phyloP scores from a whole-genome alignment of 441 rosid genomes.

The Corymbia calophylla region DNA sequence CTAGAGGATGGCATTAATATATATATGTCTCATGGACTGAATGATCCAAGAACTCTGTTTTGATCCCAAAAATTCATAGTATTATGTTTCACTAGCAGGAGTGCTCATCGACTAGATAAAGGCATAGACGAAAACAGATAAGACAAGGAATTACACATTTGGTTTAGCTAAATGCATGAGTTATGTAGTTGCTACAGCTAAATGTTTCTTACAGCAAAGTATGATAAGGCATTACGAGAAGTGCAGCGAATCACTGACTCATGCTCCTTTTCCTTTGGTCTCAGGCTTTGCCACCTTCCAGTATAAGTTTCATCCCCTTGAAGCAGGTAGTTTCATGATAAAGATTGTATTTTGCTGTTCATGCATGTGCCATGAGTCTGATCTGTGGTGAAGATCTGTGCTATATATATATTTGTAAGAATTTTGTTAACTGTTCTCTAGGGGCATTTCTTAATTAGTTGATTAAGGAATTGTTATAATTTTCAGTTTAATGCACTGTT shows the following conservation, averaged over 20 bases:
- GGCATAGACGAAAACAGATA: background rate
- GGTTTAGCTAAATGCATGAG: background rate
- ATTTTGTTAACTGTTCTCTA: background rate
- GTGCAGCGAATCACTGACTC: background rate
- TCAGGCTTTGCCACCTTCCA: slow-evolving; percentile 82
- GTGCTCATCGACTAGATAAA: background rate
- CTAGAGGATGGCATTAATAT: background rate
- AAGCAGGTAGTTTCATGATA: slow-evolving; percentile 53
- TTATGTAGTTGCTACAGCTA: background rate
- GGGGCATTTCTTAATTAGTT: background rate
- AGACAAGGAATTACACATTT: background rate
- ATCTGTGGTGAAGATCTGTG: background rate
- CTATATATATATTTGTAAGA: background rate
- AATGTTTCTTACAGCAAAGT: background rate
- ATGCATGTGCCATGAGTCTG: background rate
- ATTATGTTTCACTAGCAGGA: background rate
- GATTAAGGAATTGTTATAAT: background rate
- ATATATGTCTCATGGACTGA: background rate
- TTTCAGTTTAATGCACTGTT: background rate
- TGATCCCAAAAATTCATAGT: background rate
- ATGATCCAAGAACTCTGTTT: background rate
- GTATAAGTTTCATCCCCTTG: slow-evolving; percentile 78
- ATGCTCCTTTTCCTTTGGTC: slow-evolving; percentile 3
- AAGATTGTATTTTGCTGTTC: background rate
- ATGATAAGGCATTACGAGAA: background rate